Conservation (phyloP, 352 stramenopile genomes). For the Pythium aquatile region DNA sequence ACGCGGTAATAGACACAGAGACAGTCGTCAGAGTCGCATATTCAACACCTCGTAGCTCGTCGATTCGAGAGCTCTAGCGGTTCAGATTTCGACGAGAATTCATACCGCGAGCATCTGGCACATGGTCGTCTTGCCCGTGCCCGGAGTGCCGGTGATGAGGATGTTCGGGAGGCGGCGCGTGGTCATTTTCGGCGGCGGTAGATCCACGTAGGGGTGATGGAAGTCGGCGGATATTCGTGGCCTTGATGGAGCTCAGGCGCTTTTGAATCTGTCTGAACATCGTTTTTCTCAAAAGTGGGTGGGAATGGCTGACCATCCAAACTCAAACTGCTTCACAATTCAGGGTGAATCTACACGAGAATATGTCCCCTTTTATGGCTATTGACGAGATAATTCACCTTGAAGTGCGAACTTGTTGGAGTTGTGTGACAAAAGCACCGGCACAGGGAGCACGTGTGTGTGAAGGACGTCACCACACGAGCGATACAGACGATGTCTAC, state of each 20-base stretch:
- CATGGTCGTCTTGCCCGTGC: conserved; percentile 94
- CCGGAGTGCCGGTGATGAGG: conserved; percentile 96
- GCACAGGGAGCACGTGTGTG: too few relatives aligned
- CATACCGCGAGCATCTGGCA: conserved; percentile 88
- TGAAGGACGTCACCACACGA: too few relatives aligned
- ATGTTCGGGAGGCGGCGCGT: conserved; percentile 89
- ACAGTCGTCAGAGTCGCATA: neutral
- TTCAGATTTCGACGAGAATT: neutral
- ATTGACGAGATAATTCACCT: too few relatives aligned
- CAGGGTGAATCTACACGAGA: too few relatives aligned
- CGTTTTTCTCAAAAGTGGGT: neutral
- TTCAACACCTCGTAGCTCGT: neutral
- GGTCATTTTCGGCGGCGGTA: conserved; percentile 1
- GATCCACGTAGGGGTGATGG: neutral
- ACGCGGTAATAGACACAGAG: neutral
- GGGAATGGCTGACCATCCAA: conserved; percentile 17
- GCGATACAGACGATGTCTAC: too few relatives aligned
- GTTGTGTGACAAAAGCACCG: too few relatives aligned
- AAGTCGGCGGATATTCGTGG: neutral
- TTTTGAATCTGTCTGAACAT: neutral
- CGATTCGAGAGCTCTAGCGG: neutral
- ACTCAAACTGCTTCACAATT: conserved; percentile 2
- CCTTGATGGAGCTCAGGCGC: neutral
- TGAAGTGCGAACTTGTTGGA: too few relatives aligned
- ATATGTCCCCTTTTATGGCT: too few relatives aligned